Base-by-base conservation (phyloP, 1,139 yeast genomes). In the Diutina siamensis region DNA sequence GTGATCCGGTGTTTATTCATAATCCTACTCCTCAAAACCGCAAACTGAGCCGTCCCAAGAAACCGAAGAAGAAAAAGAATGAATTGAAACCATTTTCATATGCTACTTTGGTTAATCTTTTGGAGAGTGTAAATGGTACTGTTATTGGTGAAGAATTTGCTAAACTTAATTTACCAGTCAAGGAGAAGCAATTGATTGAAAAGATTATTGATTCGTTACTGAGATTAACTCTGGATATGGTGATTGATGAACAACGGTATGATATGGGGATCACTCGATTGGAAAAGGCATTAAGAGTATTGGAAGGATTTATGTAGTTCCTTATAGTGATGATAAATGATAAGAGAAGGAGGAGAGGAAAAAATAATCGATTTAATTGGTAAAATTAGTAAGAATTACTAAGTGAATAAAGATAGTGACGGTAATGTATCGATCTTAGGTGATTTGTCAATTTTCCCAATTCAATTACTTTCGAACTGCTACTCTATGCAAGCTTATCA, bases 221-320 rank as follows among this genome's bases (percentile, higher is more conserved):
- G 20, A 71, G 94, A 54, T 72, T 89, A 50, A 86, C 95, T 3
- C 85, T 89, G 48, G 96, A 88, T 58, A 88, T 89, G 85, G 82
- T 86, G 47, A 62, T 85, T 46, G 95, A 89, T 60, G 85, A 84
- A 40, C 78, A 76, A 33, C 74, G 94, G 55, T 80, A 84, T 50
- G 82, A 81, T 25, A 84, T 84, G 50, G 95, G 96, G n/a, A 73
- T 86, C 38, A 71, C 76, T 51, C 67, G 97, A 50, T 65, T 89
- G 52, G 85, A 83, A 55, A 80, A 79, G 55, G 97, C 95, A 0
- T 72, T 87, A 48, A 68, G 85, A 47, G 94, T 88, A 1, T 67
- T 89, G 46, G 97, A 89, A 59, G 97, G 97, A 2, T 89, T 69
- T 52, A 57, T 67, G 58, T 52, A 45, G 46, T 35, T 7, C 4